A percentile compares a stretch with the other conserved stretches of the same genome.
Conservation (phyloP, 2,329 filamentous ascomycete species). For the Penicillium brasilianum region DNA sequence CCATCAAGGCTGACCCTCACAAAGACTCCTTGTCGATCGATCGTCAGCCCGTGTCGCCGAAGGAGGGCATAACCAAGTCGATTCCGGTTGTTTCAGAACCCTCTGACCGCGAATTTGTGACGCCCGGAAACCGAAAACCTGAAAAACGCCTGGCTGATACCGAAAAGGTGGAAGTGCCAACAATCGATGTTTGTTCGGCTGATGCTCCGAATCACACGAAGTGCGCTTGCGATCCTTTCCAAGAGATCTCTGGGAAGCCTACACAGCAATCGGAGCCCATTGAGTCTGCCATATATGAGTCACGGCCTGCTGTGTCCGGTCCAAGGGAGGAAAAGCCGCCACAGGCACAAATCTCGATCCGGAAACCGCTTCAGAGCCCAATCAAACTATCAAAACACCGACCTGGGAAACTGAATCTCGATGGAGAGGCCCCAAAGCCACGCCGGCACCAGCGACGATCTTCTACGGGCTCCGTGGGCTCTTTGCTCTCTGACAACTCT, state of each 20-base stretch:
- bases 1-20: background rate
- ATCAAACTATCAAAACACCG: conserved; percentile 39
- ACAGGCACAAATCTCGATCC: conserved; percentile 20
- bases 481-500: conserved; percentile 38
- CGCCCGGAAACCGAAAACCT: background rate
- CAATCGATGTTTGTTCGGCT: background rate
- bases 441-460: conserved; percentile 31
- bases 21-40: background rate
- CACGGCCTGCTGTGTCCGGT: conserved; percentile 3
- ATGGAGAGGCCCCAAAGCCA: conserved; percentile 25
- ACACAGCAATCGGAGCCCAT: background rate
- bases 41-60: background rate
- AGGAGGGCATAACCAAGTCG: background rate
- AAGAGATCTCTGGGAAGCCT: background rate
- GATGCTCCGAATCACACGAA: background rate
- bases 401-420: conserved; percentile 27
- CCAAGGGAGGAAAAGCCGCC: conserved; percentile 8
- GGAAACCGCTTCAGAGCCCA: conserved; percentile 40
- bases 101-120: background rate
- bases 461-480: conserved; percentile 39
- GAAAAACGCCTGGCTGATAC: background rate
- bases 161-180: background rate
- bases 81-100: background rate
- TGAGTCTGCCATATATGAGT: background rate
- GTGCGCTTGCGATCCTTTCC: background rate